A percentile compares a stretch with the other conserved stretches of the same genome.
Conservation (phyloP, 257 asterid genomes). For the Solanum chiquidenum region DNA sequence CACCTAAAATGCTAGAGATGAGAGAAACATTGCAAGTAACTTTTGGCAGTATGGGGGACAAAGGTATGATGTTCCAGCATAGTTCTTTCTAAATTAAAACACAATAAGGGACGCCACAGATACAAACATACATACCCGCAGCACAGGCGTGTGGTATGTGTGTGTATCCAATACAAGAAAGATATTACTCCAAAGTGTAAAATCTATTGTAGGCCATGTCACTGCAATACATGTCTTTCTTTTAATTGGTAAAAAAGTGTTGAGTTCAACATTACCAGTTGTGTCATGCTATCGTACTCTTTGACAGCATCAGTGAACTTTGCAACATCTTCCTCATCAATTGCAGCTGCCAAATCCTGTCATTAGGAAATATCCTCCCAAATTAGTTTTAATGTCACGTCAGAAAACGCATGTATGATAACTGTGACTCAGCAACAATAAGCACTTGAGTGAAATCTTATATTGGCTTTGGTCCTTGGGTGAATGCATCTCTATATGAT, state of each 20-base stretch:
- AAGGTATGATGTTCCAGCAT: neutral
- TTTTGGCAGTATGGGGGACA: neutral
- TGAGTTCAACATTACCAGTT: conserved; percentile 44
- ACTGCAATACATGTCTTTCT: neutral
- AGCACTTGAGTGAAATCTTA: conserved; percentile 1
- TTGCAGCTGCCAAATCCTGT: conserved; percentile 75
- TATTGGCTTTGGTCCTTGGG: neutral
- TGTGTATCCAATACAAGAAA: neutral
- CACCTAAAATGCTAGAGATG: neutral
- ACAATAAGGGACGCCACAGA: neutral
- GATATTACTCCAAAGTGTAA: neutral
- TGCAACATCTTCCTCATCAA: conserved; percentile 91
- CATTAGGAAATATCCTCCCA: neutral
- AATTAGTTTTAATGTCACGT: neutral
- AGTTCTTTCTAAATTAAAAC: neutral
- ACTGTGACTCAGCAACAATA: neutral
- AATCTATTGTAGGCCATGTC: neutral
- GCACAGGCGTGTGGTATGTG: neutral
- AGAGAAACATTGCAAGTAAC: neutral
- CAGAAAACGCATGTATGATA: neutral
- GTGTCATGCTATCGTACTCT: conserved; percentile 93
- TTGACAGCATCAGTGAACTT: conserved; percentile 94
- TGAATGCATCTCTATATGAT: neutral
- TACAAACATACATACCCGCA: neutral
- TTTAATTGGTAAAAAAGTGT: neutral